Evolutionary conservation across 192 early-diverging fungal genomes (phyloP).

Genomic region (Mortierella claussenii): DNA sequence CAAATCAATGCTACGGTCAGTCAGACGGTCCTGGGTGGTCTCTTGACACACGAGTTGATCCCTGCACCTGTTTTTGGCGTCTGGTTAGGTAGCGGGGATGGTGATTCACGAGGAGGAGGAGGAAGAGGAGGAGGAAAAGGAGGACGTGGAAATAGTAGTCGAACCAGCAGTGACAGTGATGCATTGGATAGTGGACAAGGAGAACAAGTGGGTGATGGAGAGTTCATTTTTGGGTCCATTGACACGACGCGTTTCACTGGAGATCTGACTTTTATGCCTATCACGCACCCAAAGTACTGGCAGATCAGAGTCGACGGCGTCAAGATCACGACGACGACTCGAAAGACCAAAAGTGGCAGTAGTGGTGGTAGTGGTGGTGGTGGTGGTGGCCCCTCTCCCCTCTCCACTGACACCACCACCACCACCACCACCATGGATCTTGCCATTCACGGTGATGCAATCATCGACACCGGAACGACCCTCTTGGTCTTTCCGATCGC

Average conservation of each 20-base stretch:
- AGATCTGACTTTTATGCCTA: slow-evolving; percentile 63
- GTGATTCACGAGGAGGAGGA: slow-evolving; percentile 32
- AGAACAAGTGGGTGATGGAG: slow-evolving; percentile 56
- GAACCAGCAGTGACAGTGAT: slow-evolving; percentile 19
- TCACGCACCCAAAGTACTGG: slow-evolving; percentile 65
- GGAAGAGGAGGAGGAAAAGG: too few relatives aligned
- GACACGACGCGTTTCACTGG: slow-evolving; percentile 61
- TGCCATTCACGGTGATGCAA: slow-evolving; percentile 43
- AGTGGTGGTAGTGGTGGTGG: background rate
- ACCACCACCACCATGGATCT: slow-evolving; percentile 42
- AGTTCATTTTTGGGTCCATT: slow-evolving; percentile 69
- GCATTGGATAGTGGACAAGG: background rate
- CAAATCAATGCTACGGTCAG: slow-evolving; percentile 15
- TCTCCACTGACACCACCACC: slow-evolving; percentile 56
- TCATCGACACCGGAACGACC: slow-evolving; percentile 76
- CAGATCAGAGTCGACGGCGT: slow-evolving; percentile 62
- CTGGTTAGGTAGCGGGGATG: slow-evolving; percentile 65
- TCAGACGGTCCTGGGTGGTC: slow-evolving; percentile 63
- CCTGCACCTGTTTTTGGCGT: slow-evolving; percentile 77
- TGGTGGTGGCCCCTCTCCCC: too few relatives aligned
- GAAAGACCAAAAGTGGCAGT: too few relatives aligned
- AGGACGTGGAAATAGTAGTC: background rate
- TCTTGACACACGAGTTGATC: slow-evolving; percentile 64
- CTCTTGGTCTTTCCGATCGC: slow-evolving; percentile 68
- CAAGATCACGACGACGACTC: slow-evolving; percentile 41